phyloP scores from a whole-genome alignment of 2,329 filamentous ascomycete species.

The Bipolaris bicolor region DNA sequence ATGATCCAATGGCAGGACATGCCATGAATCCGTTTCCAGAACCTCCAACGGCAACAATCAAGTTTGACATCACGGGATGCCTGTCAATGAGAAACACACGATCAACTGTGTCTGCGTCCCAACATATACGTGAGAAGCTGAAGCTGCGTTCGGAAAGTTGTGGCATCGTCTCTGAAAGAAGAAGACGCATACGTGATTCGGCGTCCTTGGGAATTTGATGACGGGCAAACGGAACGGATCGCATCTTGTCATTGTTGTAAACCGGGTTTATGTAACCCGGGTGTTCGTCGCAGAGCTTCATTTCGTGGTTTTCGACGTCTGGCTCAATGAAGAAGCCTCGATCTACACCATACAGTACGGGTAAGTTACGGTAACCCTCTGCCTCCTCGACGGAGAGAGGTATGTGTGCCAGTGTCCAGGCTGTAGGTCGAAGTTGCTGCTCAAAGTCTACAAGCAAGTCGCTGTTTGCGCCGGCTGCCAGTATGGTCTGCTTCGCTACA shows the following conservation, averaged over 20 bases:
- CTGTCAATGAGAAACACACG: conserved; percentile 60
- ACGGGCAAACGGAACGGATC: conserved; percentile 51
- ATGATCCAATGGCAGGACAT: conserved; percentile 58
- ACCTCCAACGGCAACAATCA: conserved; percentile 58
- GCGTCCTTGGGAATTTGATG: conserved; percentile 57
- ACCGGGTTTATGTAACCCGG: conserved; percentile 62
- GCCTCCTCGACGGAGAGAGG: conserved; percentile 56
- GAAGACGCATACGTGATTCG: conserved; percentile 55
- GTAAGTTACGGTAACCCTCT: conserved; percentile 55
- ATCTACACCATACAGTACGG: conserved; percentile 58
- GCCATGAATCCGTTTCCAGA: conserved; percentile 62
- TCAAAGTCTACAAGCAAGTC: conserved; percentile 58
- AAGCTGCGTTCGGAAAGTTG: conserved; percentile 58
- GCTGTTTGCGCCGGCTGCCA: conserved; percentile 58
- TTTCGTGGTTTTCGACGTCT: conserved; percentile 52
- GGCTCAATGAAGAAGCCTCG: conserved; percentile 59
- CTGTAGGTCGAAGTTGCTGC: conserved; percentile 60
- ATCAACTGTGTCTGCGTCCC: conserved; percentile 64
- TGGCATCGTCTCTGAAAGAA: conserved; percentile 60
- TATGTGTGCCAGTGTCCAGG: conserved; percentile 62
- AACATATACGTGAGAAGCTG: conserved; percentile 60
- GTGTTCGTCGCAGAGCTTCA: conserved; percentile 63
- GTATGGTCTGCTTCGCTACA: conserved; percentile 53
- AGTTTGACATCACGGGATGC: conserved; percentile 53
- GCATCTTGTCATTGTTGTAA: conserved; percentile 26